phyloP scores from a whole-genome alignment of 371 early-diverging fungal genomes.

The Umbelopsis sp. region DNA sequence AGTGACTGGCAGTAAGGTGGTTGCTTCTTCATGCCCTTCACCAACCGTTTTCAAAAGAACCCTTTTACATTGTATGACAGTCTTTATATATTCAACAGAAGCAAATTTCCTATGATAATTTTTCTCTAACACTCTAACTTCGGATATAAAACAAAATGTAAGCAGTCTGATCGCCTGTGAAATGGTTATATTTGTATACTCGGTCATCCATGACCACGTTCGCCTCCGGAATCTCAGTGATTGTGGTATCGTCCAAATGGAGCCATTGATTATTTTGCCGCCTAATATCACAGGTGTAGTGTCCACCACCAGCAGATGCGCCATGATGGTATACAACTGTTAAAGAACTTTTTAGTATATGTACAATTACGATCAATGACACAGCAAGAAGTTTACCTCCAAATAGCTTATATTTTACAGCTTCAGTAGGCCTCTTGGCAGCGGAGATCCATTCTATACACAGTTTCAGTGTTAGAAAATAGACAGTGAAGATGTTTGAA shows the following conservation, averaged over 20 bases:
- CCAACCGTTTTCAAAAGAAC: background rate
- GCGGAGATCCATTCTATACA: slow-evolving; percentile 66
- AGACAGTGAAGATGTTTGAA: background rate
- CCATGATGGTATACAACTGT: slow-evolving; percentile 97
- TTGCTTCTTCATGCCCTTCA: too few species aligned
- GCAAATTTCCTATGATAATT: slow-evolving; percentile 13
- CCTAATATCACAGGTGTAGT: slow-evolving; percentile 94
- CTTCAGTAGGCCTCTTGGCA: slow-evolving; percentile 37
- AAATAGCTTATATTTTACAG: slow-evolving; percentile 60
- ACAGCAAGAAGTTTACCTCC: slow-evolving; percentile 38
- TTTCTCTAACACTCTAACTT: slow-evolving; percentile 22
- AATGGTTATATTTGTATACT: slow-evolving; percentile 46
- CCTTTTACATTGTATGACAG: background rate
- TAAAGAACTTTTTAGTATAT: slow-evolving; percentile 17
- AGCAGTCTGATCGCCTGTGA: slow-evolving; percentile 48
- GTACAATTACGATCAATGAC: slow-evolving; percentile 21
- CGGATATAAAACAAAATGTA: slow-evolving; percentile 55
- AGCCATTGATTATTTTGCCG: slow-evolving; percentile 83
- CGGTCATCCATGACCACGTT: slow-evolving; percentile 63
- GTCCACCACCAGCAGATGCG: slow-evolving; percentile 86
- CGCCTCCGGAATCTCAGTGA: slow-evolving; percentile 63
- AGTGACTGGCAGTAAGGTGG: too few species aligned
- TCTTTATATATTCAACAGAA: slow-evolving; percentile 1
- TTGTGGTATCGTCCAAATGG: slow-evolving; percentile 88
- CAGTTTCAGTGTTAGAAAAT: background rate